Conservation (phyloP, 2,329 filamentous ascomycete species). For the Trichoderma lentiforme region DNA sequence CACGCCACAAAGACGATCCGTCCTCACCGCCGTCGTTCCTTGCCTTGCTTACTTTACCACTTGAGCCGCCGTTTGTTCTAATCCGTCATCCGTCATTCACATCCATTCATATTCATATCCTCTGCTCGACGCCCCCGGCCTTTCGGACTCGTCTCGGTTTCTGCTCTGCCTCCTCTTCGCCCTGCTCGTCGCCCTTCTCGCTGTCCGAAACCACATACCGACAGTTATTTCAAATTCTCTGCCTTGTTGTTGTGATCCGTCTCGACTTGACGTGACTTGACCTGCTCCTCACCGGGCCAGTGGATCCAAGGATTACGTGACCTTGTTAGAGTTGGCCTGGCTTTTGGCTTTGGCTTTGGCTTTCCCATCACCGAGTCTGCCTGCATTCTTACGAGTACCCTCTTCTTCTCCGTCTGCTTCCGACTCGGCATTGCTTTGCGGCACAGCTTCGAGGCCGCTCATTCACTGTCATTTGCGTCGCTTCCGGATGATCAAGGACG, state of each 20-base stretch:
- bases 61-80: not conserved
- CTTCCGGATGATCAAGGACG: not conserved
- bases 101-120: not conserved
- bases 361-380: not conserved
- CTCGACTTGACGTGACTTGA: no score
- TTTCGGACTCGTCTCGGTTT: not conserved
- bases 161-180: not conserved
- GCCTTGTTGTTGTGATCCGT: not conserved
- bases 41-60: not conserved
- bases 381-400: not conserved
- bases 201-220: not conserved
- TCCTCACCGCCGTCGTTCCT: slow-evolving; percentile 12
- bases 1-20: slow-evolving; percentile 12
- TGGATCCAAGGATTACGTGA: slow-evolving; percentile 13
- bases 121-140: not conserved
- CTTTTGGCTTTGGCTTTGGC: not conserved
- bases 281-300: not conserved
- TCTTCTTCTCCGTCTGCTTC: not conserved
- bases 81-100: not conserved
- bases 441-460: not conserved
- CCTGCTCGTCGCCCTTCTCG: not conserved
- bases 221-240: not conserved
- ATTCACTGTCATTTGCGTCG: not conserved
- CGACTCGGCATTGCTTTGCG: not conserved
- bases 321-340: slow-evolving; percentile 3